Percentiles rank a stretch among this genome's conserved stretches.
Evolutionary conservation across 75 land plant genomes (phyloP).

Genomic region (Chamaecyparis obtusa): DNA sequence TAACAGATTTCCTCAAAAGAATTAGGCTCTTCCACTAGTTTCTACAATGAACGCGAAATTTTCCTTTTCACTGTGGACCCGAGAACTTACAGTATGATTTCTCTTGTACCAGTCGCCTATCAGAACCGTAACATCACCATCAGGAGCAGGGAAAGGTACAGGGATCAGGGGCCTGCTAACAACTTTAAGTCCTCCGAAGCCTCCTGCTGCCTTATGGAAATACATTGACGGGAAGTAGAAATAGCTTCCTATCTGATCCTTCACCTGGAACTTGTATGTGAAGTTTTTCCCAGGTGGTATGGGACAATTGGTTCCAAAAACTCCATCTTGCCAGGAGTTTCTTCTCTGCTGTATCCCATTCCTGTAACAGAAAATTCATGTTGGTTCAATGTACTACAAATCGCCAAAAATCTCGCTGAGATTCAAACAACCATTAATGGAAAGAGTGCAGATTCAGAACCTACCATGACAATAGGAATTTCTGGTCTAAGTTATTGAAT

Average conservation of each 20-base stretch:
- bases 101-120: constrained; percentile 89
- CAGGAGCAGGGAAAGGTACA: constrained; percentile 72
- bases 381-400: background rate
- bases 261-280: constrained; percentile 75
- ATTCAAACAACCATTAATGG: background rate
- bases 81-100: constrained; percentile 47
- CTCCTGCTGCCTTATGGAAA: constrained; percentile 83
- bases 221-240: constrained; percentile 78
- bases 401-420: too few relatives aligned
- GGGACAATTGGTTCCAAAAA: constrained; percentile 83
- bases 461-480: constrained; percentile 80
- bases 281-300: constrained; percentile 72
- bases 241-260: constrained; percentile 90
- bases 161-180: constrained; percentile 65
- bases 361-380: constrained; percentile 37
- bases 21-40: background rate
- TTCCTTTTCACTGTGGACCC: background rate
- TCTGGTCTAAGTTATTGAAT: constrained; percentile 69
- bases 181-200: constrained; percentile 70
- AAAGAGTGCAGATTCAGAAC: background rate
- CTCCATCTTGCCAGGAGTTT: constrained; percentile 95
- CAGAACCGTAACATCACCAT: constrained; percentile 60
- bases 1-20: background rate
- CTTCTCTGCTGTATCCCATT: constrained; percentile 80
- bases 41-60: too few relatives aligned